Evolutionary conservation across 2,329 filamentous ascomycete genomes (phyloP).

Genomic region (Neospermospora avenae): DNA sequence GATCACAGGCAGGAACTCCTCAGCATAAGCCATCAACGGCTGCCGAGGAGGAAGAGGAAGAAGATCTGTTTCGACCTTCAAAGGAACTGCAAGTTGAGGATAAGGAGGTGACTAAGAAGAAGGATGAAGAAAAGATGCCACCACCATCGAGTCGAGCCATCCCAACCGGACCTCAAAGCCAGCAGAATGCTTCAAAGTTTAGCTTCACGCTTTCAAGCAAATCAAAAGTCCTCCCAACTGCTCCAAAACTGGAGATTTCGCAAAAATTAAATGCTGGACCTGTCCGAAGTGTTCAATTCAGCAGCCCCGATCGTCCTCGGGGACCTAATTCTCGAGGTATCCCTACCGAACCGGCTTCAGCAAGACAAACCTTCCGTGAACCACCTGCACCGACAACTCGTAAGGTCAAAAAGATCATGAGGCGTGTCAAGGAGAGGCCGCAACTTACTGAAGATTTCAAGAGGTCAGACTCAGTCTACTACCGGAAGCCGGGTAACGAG

Average conservation of each 20-base stretch:
- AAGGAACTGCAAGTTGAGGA: conserved; percentile 66
- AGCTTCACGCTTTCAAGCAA: conserved; percentile 90
- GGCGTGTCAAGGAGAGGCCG: conserved; percentile 68
- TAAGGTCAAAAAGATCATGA: conserved; percentile 66
- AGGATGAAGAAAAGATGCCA: conserved; percentile 49
- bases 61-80: conserved; percentile 59
- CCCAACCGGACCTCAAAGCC: conserved; percentile 41
- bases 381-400: conserved; percentile 41
- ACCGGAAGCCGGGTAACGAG: conserved; percentile 93
- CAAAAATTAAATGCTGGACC: conserved; percentile 61
- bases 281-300: conserved; percentile 25
- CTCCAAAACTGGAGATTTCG: conserved; percentile 62
- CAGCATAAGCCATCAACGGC: conserved; percentile 34
- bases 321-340: conserved; percentile 38
- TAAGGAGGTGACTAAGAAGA: conserved; percentile 44
- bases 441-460: conserved; percentile 68
- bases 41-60: conserved; percentile 41
- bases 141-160: conserved; percentile 52
- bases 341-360: conserved; percentile 53
- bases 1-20: conserved; percentile 25
- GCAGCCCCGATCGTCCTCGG: conserved; percentile 44
- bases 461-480: conserved; percentile 85
- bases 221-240: conserved; percentile 53
- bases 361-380: conserved; percentile 38
- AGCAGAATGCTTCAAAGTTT: conserved; percentile 61